A percentile compares a stretch with the other conserved stretches of the same genome.
phyloP scores from a whole-genome alignment of 2,329 filamentous ascomycete species.

The Clarireedia paspali region DNA sequence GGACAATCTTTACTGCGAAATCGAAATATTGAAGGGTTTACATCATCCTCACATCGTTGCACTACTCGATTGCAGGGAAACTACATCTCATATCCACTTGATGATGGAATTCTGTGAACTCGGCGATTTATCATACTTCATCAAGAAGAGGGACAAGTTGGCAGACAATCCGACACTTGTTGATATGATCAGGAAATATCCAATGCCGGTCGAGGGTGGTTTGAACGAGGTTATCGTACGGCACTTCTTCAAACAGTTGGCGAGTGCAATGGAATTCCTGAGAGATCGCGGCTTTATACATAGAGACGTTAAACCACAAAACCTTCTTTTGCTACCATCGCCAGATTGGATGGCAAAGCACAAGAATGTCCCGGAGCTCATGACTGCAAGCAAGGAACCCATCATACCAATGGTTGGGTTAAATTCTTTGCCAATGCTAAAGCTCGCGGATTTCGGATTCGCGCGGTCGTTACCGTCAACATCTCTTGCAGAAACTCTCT shows the following conservation, averaged over 20 bases:
- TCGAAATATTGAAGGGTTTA: slow-evolving; percentile 86
- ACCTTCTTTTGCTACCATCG: slow-evolving; percentile 82
- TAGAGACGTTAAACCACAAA: slow-evolving; percentile 95
- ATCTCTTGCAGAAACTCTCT: slow-evolving; percentile 89
- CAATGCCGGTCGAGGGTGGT: slow-evolving; percentile 73
- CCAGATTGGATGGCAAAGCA: slow-evolving; percentile 57
- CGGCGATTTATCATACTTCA: slow-evolving; percentile 89
- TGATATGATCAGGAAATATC: slow-evolving; percentile 91
- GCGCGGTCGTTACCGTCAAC: slow-evolving; percentile 85
- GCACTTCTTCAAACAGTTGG: slow-evolving; percentile 91
- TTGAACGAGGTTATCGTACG: slow-evolving; percentile 93
- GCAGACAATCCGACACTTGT: slow-evolving; percentile 71
- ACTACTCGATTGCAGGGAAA: slow-evolving; percentile 89
- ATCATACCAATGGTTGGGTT: slow-evolving; percentile 75
- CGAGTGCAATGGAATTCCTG: slow-evolving; percentile 85
- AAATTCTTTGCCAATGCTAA: slow-evolving; percentile 84
- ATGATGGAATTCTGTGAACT: slow-evolving; percentile 99
- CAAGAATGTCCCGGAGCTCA: slow-evolving; percentile 59
- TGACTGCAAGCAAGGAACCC: slow-evolving; percentile 70
- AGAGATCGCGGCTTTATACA: slow-evolving; percentile 82
- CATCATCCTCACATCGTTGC: slow-evolving; percentile 96
- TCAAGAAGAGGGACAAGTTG: slow-evolving; percentile 84
- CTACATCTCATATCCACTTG: slow-evolving; percentile 81
- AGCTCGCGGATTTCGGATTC: slow-evolving; percentile 98
- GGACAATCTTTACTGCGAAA: slow-evolving; percentile 92